Conservation (phyloP, 306 rosid genomes). For the Rosa multiflora region DNA sequence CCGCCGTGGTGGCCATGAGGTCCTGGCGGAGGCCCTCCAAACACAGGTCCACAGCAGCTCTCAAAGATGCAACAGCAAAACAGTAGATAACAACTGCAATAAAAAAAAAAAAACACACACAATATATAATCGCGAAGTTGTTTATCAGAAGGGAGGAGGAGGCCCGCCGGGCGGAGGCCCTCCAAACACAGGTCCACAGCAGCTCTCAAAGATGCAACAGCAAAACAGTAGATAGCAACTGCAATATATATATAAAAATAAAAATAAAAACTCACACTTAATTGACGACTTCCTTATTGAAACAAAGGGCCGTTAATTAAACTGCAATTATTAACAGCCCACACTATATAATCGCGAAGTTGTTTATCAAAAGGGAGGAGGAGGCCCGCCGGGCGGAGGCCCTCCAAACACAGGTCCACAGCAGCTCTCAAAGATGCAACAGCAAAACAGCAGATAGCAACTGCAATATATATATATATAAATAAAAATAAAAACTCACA, state of each 20-base stretch:
- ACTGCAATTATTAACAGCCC: too few species aligned
- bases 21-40: constrained; percentile 40
- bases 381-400: constrained; percentile 2
- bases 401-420: constrained; percentile 56
- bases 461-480: constrained; percentile 11
- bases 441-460: constrained; percentile 42
- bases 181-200: constrained; percentile 53
- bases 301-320: too few species aligned
- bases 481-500: background rate
- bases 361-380: too few species aligned
- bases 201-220: constrained; percentile 52
- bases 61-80: constrained; percentile 55
- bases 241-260: background rate
- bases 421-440: constrained; percentile 52
- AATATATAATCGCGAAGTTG: too few species aligned
- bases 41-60: constrained; percentile 52
- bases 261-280: background rate
- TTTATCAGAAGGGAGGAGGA: too few species aligned
- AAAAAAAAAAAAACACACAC: background rate
- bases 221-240: constrained; percentile 44
- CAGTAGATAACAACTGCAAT: constrained; percentile 35
- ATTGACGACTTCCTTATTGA: too few species aligned
- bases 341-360: background rate
- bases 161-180: constrained; percentile 23
- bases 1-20: constrained; percentile 27